Conservation (phyloP, 805 yeast genomes). For the Saccharomycodes ludwigii region DNA sequence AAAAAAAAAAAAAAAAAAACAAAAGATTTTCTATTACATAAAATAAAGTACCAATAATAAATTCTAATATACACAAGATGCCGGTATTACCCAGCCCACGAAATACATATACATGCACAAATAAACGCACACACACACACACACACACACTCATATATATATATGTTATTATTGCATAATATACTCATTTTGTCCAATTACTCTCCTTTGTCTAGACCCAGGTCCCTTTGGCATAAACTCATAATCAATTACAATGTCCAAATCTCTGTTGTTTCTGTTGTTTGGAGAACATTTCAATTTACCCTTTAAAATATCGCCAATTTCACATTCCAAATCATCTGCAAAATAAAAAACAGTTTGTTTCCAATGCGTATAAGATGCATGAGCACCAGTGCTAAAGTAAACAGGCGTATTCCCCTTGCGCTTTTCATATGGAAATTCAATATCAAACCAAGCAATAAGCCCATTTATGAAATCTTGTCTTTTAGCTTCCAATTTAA, state of each 20-base stretch:
- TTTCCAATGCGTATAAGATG: constrained; percentile 96
- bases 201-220: constrained; percentile 41
- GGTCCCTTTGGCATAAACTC: constrained; percentile 29
- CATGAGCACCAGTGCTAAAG: constrained; percentile 91
- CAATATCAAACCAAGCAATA: constrained; percentile 91
- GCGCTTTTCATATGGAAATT: constrained; percentile 51
- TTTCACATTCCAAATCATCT: constrained; percentile 63
- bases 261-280: constrained; percentile 68
- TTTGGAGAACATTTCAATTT: constrained; percentile 68
- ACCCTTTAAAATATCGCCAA: constrained; percentile 69
- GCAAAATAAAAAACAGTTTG: constrained; percentile 89
- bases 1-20: too few species aligned
- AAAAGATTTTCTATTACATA: too few species aligned
- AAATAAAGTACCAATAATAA: too few species aligned
- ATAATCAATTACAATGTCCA: constrained; percentile 65
- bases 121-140: too few species aligned
- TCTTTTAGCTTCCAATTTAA: constrained; percentile 60
- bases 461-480: constrained; percentile 80
- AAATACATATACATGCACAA: too few species aligned
- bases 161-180: constrained; percentile 67
- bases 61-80: too few species aligned
- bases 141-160: too few species aligned
- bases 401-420: constrained; percentile 43
- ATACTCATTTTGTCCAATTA: constrained; percentile 49
- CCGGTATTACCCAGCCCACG: too few species aligned